phyloP scores from a whole-genome alignment of 805 yeast species.

The Ogataea zsoltii region DNA sequence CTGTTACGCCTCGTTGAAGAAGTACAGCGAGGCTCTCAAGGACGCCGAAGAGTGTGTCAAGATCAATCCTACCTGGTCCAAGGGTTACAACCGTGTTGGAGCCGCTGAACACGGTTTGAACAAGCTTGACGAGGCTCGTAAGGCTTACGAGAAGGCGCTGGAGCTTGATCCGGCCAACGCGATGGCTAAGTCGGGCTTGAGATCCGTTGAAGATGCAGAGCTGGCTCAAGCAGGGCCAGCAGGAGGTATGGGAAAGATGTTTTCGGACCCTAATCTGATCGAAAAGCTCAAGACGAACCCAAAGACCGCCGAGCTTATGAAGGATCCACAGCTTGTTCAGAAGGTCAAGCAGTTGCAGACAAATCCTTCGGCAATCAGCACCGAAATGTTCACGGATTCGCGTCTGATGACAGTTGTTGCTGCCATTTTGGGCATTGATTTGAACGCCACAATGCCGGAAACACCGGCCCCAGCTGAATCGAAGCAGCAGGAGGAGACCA shows the following conservation, averaged over 20 bases:
- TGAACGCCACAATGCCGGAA: slow-evolving; percentile 40
- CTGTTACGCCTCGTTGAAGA: slow-evolving; percentile 74
- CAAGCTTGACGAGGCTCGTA: slow-evolving; percentile 71
- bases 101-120: slow-evolving; percentile 92
- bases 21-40: slow-evolving; percentile 70
- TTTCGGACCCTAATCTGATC: slow-evolving; percentile 77
- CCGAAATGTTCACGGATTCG: slow-evolving; percentile 74
- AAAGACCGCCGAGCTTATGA: slow-evolving; percentile 81
- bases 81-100: slow-evolving; percentile 91
- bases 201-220: slow-evolving; percentile 62
- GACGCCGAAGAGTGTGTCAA: slow-evolving; percentile 86
- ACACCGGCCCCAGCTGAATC: slow-evolving; percentile 14
- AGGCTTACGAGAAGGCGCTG: slow-evolving; percentile 73
- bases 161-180: slow-evolving; percentile 79
- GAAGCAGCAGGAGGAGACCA: neutral
- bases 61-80: slow-evolving; percentile 88
- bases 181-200: slow-evolving; percentile 83
- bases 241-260: slow-evolving; percentile 73
- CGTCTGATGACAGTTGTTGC: slow-evolving; percentile 88
- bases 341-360: slow-evolving; percentile 61
- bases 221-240: slow-evolving; percentile 38
- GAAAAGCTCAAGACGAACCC: slow-evolving; percentile 79
- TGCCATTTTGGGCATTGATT: slow-evolving; percentile 78
- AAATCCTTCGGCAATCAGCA: slow-evolving; percentile 75
- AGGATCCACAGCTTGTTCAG: slow-evolving; percentile 79